Percentiles rank a stretch among this genome's conserved stretches.
Conservation (phyloP, 306 rosid species). For the Senna siamea region DNA sequence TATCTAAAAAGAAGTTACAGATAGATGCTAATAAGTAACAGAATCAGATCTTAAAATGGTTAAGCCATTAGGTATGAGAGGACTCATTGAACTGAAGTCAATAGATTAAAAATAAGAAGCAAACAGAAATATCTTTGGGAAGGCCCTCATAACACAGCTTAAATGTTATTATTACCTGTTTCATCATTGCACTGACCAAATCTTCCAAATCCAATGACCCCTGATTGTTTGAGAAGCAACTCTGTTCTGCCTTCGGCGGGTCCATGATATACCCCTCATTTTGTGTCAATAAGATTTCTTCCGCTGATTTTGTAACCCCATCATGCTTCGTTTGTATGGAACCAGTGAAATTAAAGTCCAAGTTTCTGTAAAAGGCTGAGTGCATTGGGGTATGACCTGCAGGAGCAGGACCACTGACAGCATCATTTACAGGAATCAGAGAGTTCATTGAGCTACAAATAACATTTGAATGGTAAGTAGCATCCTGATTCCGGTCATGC, state of each 20-base stretch:
- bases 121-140: slow-evolving; percentile 15
- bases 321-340: slow-evolving; percentile 52
- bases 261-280: slow-evolving; percentile 52
- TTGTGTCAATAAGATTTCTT: too few relatives aligned
- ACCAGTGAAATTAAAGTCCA: slow-evolving; percentile 52
- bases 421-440: slow-evolving; percentile 50
- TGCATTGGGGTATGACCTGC: slow-evolving; percentile 46
- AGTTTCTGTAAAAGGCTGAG: slow-evolving; percentile 44
- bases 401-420: slow-evolving; percentile 42
- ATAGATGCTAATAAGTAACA: background rate
- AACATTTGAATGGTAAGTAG: slow-evolving; percentile 47
- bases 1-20: background rate
- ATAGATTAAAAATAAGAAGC: slow-evolving; percentile 37
- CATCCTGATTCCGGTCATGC: slow-evolving; percentile 62
- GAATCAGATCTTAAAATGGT: slow-evolving; percentile 28
- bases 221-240: slow-evolving; percentile 45
- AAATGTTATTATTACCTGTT: slow-evolving; percentile 62
- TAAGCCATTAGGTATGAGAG: slow-evolving; percentile 24
- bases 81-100: slow-evolving; percentile 36
- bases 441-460: slow-evolving; percentile 49
- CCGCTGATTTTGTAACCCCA: slow-evolving; percentile 44
- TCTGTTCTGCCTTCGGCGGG: slow-evolving; percentile 60
- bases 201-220: slow-evolving; percentile 93
- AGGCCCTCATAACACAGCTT: background rate
- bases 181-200: slow-evolving; percentile 66